Evolutionary conservation across 75 land plant genomes (phyloP).

Genomic region (Selaginella moellendorffii): DNA sequence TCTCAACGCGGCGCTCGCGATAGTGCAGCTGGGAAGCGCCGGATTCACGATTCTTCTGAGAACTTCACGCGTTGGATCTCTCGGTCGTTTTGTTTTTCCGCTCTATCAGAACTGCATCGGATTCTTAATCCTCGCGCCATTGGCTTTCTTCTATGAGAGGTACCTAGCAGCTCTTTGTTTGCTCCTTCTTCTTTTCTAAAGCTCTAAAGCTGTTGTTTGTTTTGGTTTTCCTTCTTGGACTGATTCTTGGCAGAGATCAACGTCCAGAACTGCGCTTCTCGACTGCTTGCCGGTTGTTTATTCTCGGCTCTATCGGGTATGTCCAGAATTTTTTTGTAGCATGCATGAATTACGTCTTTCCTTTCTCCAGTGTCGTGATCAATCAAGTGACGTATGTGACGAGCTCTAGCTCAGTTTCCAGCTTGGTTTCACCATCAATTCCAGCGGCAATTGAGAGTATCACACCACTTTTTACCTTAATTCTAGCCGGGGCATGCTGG

Average conservation of each 20-base stretch:
- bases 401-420: not conserved
- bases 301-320: not conserved
- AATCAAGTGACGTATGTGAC: not conserved
- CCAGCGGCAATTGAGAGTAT: not conserved
- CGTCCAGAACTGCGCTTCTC: not conserved
- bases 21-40: not conserved
- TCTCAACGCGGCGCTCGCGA: not conserved
- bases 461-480: not conserved
- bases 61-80: not conserved
- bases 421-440: not conserved
- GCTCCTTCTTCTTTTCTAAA: not conserved
- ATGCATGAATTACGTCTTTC: not conserved
- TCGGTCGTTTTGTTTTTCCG: constrained; percentile 65
- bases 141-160: constrained; percentile 78
- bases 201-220: not conserved
- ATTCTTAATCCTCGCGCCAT: constrained; percentile 39
- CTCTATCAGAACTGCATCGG: constrained; percentile 80
- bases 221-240: not conserved
- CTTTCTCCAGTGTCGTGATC: not conserved
- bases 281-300: not conserved
- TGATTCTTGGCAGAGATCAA: not conserved
- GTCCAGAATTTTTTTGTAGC: not conserved
- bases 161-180: not conserved
- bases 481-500: not conserved
- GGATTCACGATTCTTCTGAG: not conserved